Conservation (phyloP, 192 early-diverging fungal genomes). For the Gamsiella multidivaricata region DNA sequence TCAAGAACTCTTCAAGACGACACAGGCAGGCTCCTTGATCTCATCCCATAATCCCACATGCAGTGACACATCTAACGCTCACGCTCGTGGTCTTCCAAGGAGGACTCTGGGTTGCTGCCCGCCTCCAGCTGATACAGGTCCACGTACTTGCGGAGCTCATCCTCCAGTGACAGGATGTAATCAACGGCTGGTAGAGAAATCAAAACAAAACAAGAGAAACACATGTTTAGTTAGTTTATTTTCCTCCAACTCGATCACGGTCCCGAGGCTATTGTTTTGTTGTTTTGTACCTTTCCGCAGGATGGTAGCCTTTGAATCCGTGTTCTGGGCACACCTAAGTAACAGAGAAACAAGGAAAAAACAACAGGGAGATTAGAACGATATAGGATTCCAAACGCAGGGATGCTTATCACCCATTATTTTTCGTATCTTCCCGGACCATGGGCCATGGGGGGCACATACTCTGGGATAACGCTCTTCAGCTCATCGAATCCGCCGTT, state of each 20-base stretch:
- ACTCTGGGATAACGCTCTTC: slow-evolving; percentile 57
- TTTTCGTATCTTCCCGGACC: too few species aligned
- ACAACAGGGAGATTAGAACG: background rate
- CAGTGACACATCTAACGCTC: slow-evolving; percentile 19
- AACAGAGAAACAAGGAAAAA: background rate
- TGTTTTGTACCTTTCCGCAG: slow-evolving; percentile 29
- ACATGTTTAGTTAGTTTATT: background rate
- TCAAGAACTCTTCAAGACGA: background rate
- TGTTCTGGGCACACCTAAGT: slow-evolving; percentile 41
- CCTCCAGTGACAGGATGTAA: slow-evolving; percentile 37
- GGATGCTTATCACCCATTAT: too few species aligned
- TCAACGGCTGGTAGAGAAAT: slow-evolving; percentile 17
- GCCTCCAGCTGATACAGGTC: slow-evolving; percentile 40
- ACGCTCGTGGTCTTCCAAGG: slow-evolving; percentile 36
- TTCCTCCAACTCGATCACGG: background rate
- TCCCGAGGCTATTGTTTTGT: background rate
- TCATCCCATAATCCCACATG: background rate
- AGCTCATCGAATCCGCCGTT: slow-evolving; percentile 59
- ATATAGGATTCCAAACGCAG: too few species aligned
- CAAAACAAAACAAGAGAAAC: background rate
- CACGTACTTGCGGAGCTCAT: slow-evolving; percentile 41
- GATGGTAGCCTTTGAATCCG: slow-evolving; percentile 44
- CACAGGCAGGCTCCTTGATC: background rate
- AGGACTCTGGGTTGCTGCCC: slow-evolving; percentile 35
- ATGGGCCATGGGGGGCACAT: background rate